phyloP scores from a whole-genome alignment of 2,329 filamentous ascomycete species.

The Pseudocercospora fuligena region DNA sequence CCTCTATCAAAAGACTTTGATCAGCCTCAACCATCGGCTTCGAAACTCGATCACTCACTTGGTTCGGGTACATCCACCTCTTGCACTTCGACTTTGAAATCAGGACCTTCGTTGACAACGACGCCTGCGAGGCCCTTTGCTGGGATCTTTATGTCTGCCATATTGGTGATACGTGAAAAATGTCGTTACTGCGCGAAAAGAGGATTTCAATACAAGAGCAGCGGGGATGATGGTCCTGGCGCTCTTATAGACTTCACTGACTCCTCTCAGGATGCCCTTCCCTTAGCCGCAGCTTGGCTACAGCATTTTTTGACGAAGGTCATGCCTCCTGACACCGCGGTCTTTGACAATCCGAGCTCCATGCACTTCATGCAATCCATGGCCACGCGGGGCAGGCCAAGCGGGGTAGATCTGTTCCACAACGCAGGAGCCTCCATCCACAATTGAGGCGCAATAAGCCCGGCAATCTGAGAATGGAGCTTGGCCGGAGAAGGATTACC shows the following conservation, averaged over 20 bases:
- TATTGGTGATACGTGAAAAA: background rate
- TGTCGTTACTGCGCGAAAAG: background rate
- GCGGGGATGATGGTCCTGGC: background rate
- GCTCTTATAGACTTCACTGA: background rate
- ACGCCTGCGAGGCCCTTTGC: conserved; percentile 58
- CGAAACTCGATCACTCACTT: conserved; percentile 40
- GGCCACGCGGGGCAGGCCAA: conserved; percentile 5
- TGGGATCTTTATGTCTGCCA: conserved; percentile 41
- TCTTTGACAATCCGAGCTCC: background rate
- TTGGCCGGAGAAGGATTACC: conserved; percentile 7
- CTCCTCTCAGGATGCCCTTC: background rate
- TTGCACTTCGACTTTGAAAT: conserved; percentile 55
- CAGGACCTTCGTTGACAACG: conserved; percentile 55
- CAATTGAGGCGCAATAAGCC: background rate
- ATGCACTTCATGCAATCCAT: background rate
- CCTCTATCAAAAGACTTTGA: conserved; percentile 21
- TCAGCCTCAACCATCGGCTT: conserved; percentile 1
- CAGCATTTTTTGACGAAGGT: background rate
- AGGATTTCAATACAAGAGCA: background rate
- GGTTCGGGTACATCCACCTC: conserved; percentile 56
- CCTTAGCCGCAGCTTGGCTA: background rate
- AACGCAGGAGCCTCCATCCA: conserved; percentile 1
- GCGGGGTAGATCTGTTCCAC: conserved; percentile 11
- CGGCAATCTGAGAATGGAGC: background rate
- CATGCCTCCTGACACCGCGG: conserved; percentile 4